Conservation (phyloP, 345 rosid species). For the Erucastrum elatum region DNA sequence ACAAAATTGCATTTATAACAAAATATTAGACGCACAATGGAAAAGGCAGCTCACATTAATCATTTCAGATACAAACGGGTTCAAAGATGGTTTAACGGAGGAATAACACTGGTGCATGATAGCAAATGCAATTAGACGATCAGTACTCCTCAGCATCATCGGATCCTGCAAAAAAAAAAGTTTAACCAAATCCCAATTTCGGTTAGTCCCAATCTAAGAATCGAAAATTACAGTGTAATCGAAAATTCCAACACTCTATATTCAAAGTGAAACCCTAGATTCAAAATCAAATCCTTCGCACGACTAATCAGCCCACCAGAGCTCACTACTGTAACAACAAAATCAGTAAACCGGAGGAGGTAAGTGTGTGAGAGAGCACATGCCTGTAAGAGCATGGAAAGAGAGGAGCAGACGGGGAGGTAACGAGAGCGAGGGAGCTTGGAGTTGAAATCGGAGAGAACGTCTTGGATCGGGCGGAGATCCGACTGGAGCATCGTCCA, state of each 20-base stretch:
- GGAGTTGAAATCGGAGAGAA: conserved; percentile 60
- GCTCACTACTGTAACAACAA: background rate
- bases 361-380: background rate
- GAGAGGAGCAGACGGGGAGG: conserved; percentile 59
- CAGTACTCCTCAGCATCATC: conserved; percentile 48
- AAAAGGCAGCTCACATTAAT: conserved; percentile 46
- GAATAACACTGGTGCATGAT: conserved; percentile 66
- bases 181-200: background rate
- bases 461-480: conserved; percentile 52
- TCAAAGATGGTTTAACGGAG: conserved; percentile 50
- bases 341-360: background rate
- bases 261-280: conserved; percentile 25
- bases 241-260: background rate
- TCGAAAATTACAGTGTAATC: background rate
- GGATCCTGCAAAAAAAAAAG: conserved; percentile 50
- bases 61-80: conserved; percentile 62
- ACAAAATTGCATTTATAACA: background rate
- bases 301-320: background rate
- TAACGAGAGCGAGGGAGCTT: conserved; percentile 45
- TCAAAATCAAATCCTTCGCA: conserved; percentile 6
- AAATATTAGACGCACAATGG: background rate
- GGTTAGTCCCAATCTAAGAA: conserved; percentile 15
- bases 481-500: conserved; percentile 54
- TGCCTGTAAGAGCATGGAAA: conserved; percentile 59
- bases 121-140: conserved; percentile 75